Evolutionary conservation across 345 rosid genomes (phyloP).

Genomic region (Mercurialis annua): DNA sequence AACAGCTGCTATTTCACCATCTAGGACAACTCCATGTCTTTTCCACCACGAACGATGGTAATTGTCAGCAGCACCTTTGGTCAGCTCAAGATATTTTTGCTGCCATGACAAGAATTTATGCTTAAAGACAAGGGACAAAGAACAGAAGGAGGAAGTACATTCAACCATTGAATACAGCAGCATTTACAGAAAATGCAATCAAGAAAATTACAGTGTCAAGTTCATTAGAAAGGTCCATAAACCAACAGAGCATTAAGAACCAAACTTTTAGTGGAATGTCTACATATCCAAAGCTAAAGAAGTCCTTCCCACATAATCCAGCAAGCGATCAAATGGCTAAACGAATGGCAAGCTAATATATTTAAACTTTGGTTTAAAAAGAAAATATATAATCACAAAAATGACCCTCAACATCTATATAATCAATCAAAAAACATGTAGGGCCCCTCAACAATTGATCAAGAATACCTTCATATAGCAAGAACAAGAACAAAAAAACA

Average conservation of each 20-base stretch:
- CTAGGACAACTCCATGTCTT: constrained; percentile 96
- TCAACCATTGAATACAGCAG: not conserved
- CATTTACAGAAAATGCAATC: not conserved
- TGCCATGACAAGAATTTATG: constrained; percentile 40
- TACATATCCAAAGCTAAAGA: not conserved
- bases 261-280: not conserved
- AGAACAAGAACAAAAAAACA: no score
- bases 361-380: not conserved
- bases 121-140: not conserved
- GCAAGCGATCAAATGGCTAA: not conserved
- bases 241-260: not conserved
- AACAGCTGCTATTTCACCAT: constrained; percentile 96
- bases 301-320: not conserved
- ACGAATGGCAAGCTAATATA: not conserved
- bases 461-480: no score
- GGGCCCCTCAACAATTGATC: not conserved
- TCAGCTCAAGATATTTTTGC: constrained; percentile 81
- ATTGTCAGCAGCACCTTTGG: constrained; percentile 96
- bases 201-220: not conserved
- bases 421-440: not conserved
- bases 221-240: not conserved
- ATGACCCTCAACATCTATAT: not conserved
- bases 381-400: not conserved
- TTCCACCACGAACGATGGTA: constrained; percentile 99
- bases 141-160: constrained; percentile 4